phyloP scores from a whole-genome alignment of 352 stramenopile species.

The Pythium brachiatum region DNA sequence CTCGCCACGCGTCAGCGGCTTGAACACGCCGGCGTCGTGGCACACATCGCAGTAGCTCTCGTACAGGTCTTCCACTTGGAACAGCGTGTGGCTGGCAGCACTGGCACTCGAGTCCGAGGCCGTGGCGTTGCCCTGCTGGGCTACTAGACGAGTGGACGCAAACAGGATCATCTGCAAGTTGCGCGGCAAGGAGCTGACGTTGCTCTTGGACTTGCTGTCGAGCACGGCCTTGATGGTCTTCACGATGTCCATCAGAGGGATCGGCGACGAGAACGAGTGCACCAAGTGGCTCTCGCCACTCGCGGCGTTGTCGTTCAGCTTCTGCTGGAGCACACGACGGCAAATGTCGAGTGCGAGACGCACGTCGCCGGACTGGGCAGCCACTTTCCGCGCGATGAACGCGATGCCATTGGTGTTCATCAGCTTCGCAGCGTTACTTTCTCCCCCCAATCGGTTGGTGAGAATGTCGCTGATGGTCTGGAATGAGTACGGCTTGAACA shows the following conservation, averaged over 20 bases:
- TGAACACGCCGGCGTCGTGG: conserved; percentile 62
- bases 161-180: conserved; percentile 86
- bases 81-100: conserved; percentile 28
- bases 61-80: conserved; percentile 62
- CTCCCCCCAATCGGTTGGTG: conserved; percentile 56
- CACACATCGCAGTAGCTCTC: conserved; percentile 67
- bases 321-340: conserved; percentile 63
- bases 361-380: conserved; percentile 73
- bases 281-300: conserved; percentile 8
- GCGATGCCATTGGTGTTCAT: conserved; percentile 69
- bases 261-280: conserved; percentile 21
- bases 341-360: conserved; percentile 72
- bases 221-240: conserved; percentile 68
- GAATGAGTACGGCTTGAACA: conserved; percentile 81
- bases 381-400: conserved; percentile 80
- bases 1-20: conserved; percentile 54
- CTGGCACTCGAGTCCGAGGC: neutral
- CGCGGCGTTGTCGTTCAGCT: conserved; percentile 28
- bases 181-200: conserved; percentile 62
- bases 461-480: conserved; percentile 80
- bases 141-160: conserved; percentile 46
- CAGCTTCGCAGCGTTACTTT: conserved; percentile 39
- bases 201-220: conserved; percentile 56
- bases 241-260: conserved; percentile 73
- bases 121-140: conserved; percentile 11